Evolutionary conservation across 2,329 filamentous ascomycete species (phyloP), one percentile per base, ranked within the genome.

Genomic region (Microdochium trichocladiopsis): DNA sequence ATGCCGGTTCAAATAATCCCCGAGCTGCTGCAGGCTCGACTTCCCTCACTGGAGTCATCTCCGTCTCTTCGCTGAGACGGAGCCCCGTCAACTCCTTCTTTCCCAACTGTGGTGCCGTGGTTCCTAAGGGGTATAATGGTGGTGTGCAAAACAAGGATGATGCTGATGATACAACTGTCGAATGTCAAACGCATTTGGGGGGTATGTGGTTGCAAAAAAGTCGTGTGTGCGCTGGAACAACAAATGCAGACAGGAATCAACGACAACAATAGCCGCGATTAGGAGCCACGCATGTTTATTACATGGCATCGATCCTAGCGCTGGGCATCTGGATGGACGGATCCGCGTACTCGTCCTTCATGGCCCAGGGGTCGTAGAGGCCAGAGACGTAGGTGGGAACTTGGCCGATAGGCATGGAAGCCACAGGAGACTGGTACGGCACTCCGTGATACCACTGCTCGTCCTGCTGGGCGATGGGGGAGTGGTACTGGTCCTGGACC

Each of bases 321-420:
- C 79, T 83, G 11, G 81, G 82, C 66, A 84, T 72, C 64, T 82
- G 80, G 68, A 83, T 75, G 10, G 75, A 72, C 21, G 76, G 72
- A 55, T 83, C 80, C 41, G 80, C 79, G 52, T 74, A 82, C 57
- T 83, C 80, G 23, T 80, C 66, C 68, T 84, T 84, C 43, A 73
- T 71, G 14, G 61, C 66, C 73, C 79, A 84, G 2, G 77, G 66
- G 56, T 80, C 77, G 56, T 77, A 78, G 16, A 78, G 69, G n/a
- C 68, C 70, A 18, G 74, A 68, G 5, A 72, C 72, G 53, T 76
- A 82, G 6, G 73, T 67, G 12, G 77, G 75, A 4, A 80, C 58
- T 56, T 76, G 73, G 18, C 78, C 73, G 51, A 82, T 79, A 48
- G 74, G 77, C 47, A 76, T 66, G 45, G 83, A 77, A 61, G 79